Percentiles rank a stretch among this genome's conserved stretches.
phyloP scores from a whole-genome alignment of 306 rosid genomes.

The Castanopsis chinensis region DNA sequence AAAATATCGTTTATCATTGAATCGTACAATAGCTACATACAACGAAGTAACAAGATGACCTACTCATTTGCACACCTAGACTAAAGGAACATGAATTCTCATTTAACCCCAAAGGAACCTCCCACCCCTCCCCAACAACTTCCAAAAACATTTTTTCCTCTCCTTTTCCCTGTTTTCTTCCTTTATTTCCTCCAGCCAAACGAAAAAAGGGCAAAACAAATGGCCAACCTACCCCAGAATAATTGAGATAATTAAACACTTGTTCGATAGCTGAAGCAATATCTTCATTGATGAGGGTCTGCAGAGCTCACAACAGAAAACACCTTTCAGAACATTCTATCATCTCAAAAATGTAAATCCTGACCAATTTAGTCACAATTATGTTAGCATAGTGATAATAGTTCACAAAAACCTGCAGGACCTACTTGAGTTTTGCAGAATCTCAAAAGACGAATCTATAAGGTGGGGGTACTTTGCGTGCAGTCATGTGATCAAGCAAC shows the following conservation, averaged over 20 bases:
- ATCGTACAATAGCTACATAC: neutral
- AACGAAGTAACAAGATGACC: neutral
- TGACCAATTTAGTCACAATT: slow-evolving; percentile 2
- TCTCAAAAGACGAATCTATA: neutral
- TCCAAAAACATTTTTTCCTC: too few relatives aligned
- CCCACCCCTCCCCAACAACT: neutral
- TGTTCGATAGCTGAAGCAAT: neutral
- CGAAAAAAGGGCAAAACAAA: neutral
- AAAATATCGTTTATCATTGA: neutral
- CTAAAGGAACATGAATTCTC: neutral
- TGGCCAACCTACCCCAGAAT: neutral
- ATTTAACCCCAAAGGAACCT: too few relatives aligned
- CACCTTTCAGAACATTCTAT: neutral
- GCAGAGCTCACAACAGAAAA: neutral
- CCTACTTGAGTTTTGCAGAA: neutral
- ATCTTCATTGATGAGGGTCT: neutral
- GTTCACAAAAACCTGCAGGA: neutral
- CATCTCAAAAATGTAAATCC: slow-evolving; percentile 1
- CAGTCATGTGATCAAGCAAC: neutral
- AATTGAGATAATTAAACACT: neutral
- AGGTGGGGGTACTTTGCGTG: neutral
- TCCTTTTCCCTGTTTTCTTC: too few relatives aligned
- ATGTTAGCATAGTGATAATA: neutral
- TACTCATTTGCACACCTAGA: neutral
- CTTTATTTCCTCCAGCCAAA: neutral